These are phyloP conservation scores for Kodamaea jinghongensis DNA, from an alignment of 805 yeast genomes.

Conservation along the genomic window DNA sequence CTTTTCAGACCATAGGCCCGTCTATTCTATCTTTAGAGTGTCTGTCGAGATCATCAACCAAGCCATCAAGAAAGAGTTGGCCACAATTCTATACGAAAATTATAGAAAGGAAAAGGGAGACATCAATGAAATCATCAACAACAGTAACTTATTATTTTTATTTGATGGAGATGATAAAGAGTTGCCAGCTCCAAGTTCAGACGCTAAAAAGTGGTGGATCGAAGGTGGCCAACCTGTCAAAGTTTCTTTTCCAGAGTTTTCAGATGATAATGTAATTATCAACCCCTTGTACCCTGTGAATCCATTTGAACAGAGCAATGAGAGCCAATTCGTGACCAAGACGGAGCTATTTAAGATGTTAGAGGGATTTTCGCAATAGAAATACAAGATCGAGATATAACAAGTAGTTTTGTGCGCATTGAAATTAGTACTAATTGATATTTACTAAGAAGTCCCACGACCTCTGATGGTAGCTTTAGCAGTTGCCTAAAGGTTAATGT, in stretches of 20 bases:
- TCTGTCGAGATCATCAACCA: slow-evolving; percentile 66
- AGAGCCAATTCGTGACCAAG: slow-evolving; percentile 50
- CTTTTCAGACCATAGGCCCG: slow-evolving; percentile 92
- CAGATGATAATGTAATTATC: slow-evolving; percentile 37
- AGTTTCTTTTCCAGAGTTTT: slow-evolving; percentile 51
- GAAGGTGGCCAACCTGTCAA: slow-evolving; percentile 74
- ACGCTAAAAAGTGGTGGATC: slow-evolving; percentile 87
- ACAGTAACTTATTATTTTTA: slow-evolving; percentile 22
- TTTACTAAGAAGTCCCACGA: too few relatives aligned
- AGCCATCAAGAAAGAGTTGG: slow-evolving; percentile 50
- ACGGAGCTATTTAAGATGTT: slow-evolving; percentile 15
- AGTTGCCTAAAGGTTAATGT: too few relatives aligned
- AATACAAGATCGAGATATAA: too few relatives aligned
- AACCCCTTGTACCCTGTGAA: slow-evolving; percentile 71
- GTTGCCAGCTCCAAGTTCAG: slow-evolving; percentile 89
- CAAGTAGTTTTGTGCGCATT: too few relatives aligned
- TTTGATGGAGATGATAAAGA: slow-evolving; percentile 34
- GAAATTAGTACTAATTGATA: too few relatives aligned
- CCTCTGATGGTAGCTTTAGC: too few relatives aligned
- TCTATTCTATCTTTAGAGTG: slow-evolving; percentile 67
- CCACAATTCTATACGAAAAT: slow-evolving; percentile 56
- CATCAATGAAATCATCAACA: slow-evolving; percentile 34
- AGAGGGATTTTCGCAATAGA: background rate
- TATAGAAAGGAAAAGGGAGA: slow-evolving; percentile 47
- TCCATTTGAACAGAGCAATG: slow-evolving; percentile 60